These are phyloP conservation scores for Linaria vulgaris DNA, from an alignment of 257 asterid species.

Conservation along the genomic window DNA sequence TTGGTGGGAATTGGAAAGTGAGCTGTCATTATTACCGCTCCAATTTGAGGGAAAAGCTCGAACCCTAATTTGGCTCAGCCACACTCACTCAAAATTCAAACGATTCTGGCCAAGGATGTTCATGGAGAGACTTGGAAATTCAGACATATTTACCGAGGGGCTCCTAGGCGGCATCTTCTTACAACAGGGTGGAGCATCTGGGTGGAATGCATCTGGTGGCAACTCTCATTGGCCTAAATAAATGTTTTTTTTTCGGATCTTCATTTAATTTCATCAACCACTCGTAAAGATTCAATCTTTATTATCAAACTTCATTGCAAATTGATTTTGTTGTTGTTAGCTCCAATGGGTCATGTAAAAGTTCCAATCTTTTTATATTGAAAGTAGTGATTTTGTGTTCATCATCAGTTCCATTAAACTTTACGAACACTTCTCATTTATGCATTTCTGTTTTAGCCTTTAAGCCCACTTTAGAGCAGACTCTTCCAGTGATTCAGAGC, in stretches of 20 bases:
- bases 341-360: constrained; percentile 40
- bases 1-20: no score
- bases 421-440: constrained; percentile 70
- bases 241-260: no score
- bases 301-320: constrained; percentile 5
- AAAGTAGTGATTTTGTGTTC: constrained; percentile 31
- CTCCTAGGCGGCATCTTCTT: constrained; percentile 90
- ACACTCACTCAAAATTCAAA: no score
- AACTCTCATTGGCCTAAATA: constrained; percentile 39
- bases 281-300: constrained; percentile 24
- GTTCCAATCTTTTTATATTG: constrained; percentile 27
- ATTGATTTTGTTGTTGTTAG: constrained; percentile 15
- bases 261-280: no score
- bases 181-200: constrained; percentile 91
- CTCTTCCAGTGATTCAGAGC: constrained; percentile 65
- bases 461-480: constrained; percentile 63
- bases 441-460: constrained; percentile 87
- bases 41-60: no score
- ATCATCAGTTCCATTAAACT: constrained; percentile 62
- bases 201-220: constrained; percentile 57
- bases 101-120: constrained; percentile 77
- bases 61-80: no score
- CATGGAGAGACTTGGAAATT: constrained; percentile 94
- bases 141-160: constrained; percentile 87
- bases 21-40: no score